Conservation (phyloP, 2,329 filamentous ascomycete genomes). For the Huntiella savannae region DNA sequence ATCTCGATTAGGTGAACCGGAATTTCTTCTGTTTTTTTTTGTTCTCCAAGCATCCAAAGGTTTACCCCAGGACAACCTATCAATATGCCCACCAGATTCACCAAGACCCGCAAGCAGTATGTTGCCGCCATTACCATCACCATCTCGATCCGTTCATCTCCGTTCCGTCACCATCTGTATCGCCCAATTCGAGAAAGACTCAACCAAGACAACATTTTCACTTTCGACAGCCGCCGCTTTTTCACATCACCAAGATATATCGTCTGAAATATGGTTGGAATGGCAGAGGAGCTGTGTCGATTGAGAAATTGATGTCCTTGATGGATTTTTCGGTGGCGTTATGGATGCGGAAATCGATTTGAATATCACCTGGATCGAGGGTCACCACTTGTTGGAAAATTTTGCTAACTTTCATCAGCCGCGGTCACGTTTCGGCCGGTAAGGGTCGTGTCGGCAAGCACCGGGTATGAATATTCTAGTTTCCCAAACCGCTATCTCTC, state of each 20-base stretch:
- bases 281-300: too few relatives aligned
- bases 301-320: too few relatives aligned
- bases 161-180: too few relatives aligned
- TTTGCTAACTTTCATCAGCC: constrained; percentile 30
- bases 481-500: not conserved
- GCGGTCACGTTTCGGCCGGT: constrained; percentile 96
- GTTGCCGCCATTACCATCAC: constrained; percentile 19
- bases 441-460: constrained; percentile 98
- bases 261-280: too few relatives aligned
- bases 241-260: too few relatives aligned
- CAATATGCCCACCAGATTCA: constrained; percentile 56
- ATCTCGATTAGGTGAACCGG: constrained; percentile 8
- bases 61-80: constrained; percentile 18
- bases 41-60: constrained; percentile 11
- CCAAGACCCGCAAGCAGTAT: constrained; percentile 63
- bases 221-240: constrained; percentile 8
- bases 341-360: too few relatives aligned
- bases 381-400: too few relatives aligned
- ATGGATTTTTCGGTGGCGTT: too few relatives aligned
- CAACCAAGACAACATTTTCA: constrained; percentile 6
- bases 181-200: too few relatives aligned
- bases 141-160: too few relatives aligned
- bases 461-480: constrained; percentile 25
- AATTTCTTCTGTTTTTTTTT: constrained; percentile 10
- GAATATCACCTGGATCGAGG: too few relatives aligned